Evolutionary conservation across 2,329 filamentous ascomycete genomes (phyloP), one percentile per base, ranked within the genome.

Genomic region (Aspergillus pseudoterreus): DNA sequence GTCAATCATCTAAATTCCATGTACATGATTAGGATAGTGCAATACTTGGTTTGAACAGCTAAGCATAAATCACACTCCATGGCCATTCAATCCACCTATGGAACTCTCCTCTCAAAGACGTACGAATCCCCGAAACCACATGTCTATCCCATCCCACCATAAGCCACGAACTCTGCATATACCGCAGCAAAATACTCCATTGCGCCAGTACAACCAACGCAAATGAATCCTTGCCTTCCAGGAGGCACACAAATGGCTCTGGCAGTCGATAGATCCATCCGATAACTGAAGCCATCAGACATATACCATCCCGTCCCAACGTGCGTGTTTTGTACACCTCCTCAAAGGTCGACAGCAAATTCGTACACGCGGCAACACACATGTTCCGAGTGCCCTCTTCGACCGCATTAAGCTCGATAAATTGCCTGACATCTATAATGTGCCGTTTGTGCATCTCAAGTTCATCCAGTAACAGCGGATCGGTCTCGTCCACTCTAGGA

Each of bases 71-170:
- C 10, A 54, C 49, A 15, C 50, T 12, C 21, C 49, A 46, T n/a
- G 64, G 64, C 63, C 64, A 68, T 42, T 60, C 55, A 49, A 69
- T 62, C 63, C 61, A 66, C 6, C 33, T 30, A 4, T 56, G 50
- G 47, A 59, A 63, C 2, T 57, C 58, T 1, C 6, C 15, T 0
- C 39, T 30, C 14, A 70, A 42, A 22, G 46, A 67, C 3, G 19
- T 38, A 4, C 47, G 51, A 43, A 69, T 57, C 0, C 68, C 68
- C 6, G n/a, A 22, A 1, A 71, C 36, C 6, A 71, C 63, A 65
- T 71, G 68, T 17, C 47, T 45, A 36, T 64, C 60, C 68, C 68
- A 71, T 2, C 62, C 66, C 10, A 49, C 35, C 62, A 70, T 71
- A 38, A 70, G 63, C 68, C 68, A 71, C 0, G 52, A 50, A 0